These are phyloP conservation scores for Westerdykella aurantiaca DNA, from an alignment of 2,329 filamentous ascomycete genomes.

Conservation along the genomic window DNA sequence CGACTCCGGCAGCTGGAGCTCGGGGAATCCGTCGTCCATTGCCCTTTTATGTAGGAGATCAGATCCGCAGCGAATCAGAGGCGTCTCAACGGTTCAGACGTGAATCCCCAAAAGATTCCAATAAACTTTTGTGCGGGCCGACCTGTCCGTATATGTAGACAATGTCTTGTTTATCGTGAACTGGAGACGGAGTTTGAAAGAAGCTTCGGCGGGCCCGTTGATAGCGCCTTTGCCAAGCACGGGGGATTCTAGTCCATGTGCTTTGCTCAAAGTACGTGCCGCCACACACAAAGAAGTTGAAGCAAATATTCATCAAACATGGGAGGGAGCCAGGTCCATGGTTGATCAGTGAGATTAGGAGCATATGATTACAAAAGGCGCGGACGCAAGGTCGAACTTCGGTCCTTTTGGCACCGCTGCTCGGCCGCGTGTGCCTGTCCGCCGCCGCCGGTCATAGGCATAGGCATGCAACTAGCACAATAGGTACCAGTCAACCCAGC, in stretches of 20 bases:
- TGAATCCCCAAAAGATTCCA: background rate
- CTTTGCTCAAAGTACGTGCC: no score
- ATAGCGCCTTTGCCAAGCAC: no score
- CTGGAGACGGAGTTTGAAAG: no score
- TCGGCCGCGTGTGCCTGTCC: background rate
- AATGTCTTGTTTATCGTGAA: no score
- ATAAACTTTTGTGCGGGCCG: background rate
- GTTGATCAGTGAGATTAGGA: background rate
- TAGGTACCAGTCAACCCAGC: background rate
- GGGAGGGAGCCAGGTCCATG: background rate
- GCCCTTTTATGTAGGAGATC: background rate
- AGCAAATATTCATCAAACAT: no score
- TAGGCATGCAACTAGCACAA: background rate
- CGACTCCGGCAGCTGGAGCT: constrained; percentile 57
- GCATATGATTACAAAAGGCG: background rate
- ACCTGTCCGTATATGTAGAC: no score
- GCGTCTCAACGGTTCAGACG: background rate
- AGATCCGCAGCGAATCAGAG: background rate
- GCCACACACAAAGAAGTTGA: no score
- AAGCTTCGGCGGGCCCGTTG: no score
- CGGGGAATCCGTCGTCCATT: constrained; percentile 24
- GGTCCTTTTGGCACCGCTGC: background rate
- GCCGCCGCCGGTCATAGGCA: background rate
- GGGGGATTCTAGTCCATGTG: no score
- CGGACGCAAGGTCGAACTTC: background rate